phyloP scores from a whole-genome alignment of 257 asterid species.

The Salvia miltiorrhiza region DNA sequence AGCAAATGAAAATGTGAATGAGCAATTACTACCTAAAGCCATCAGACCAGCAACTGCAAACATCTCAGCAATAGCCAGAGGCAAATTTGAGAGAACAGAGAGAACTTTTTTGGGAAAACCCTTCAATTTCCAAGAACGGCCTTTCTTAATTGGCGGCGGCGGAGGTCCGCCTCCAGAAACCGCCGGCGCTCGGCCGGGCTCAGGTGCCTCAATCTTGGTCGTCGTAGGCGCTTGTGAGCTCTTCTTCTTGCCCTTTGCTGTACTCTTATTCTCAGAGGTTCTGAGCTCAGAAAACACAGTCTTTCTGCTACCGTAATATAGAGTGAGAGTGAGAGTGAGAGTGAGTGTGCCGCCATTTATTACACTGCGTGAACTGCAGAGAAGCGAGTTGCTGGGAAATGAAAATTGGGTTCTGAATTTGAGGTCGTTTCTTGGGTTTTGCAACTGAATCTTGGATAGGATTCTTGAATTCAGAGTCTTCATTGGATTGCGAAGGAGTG shows the following conservation, averaged over 20 bases:
- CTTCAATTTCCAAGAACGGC: conserved; percentile 32
- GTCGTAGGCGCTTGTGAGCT: conserved; percentile 19
- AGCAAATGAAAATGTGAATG: not conserved
- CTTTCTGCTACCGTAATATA: conserved; percentile 19
- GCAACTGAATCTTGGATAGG: conserved; percentile 10
- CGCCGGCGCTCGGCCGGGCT: conserved; percentile 58
- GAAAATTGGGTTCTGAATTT: conserved; percentile 24
- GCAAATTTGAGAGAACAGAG: conserved; percentile 64
- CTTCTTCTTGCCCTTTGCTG: conserved; percentile 25
- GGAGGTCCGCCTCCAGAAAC: conserved; percentile 42
- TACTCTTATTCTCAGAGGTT: conserved; percentile 32
- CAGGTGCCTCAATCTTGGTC: conserved; percentile 50
- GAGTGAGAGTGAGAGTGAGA: conserved; percentile 30
- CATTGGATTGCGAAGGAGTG: conserved; percentile 14
- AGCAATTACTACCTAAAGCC: conserved; percentile 60
- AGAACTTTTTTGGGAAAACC: conserved; percentile 47
- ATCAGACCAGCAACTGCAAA: conserved; percentile 68
- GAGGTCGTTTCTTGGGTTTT: conserved; percentile 1
- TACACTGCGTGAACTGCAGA: conserved; percentile 20
- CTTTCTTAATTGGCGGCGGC: conserved; percentile 33
- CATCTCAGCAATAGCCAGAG: conserved; percentile 84
- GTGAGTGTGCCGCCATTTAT: conserved; percentile 24
- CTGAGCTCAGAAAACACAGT: conserved; percentile 41
- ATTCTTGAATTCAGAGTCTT: conserved; percentile 19
- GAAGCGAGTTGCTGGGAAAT: conserved; percentile 25